Evolutionary conservation across 495 filamentous ascomycete species (phyloP).

Genomic region (Penicillium flavigenum): DNA sequence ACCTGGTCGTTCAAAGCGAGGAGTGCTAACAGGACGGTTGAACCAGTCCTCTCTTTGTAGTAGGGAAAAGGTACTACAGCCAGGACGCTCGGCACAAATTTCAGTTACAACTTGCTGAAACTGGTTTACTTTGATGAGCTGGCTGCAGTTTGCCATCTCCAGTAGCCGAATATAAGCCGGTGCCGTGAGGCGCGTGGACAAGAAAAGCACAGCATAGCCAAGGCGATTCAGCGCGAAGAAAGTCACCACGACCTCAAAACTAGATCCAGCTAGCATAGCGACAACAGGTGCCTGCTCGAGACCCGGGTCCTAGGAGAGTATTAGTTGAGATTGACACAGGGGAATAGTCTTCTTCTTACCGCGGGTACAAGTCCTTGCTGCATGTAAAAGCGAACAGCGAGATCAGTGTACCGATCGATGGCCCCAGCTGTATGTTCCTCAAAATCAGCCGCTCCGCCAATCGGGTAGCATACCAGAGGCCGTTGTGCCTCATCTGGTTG

Average conservation of each 20-base stretch:
- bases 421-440: slow-evolving; percentile 30
- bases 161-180: slow-evolving; percentile 52
- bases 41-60: slow-evolving; percentile 23
- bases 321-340: neutral
- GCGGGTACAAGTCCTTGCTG: slow-evolving; percentile 23
- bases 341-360: slow-evolving; percentile 2
- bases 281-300: slow-evolving; percentile 38
- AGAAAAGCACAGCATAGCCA: slow-evolving; percentile 53
- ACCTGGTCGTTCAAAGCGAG: slow-evolving; percentile 18
- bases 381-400: slow-evolving; percentile 27
- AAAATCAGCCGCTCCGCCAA: slow-evolving; percentile 24
- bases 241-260: slow-evolving; percentile 54
- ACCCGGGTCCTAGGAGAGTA: slow-evolving; percentile 15
- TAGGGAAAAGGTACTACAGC: slow-evolving; percentile 14
- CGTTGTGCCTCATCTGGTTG: slow-evolving; percentile 19
- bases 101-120: slow-evolving; percentile 21
- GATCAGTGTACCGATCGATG: slow-evolving; percentile 29
- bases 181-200: slow-evolving; percentile 56
- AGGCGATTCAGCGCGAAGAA: slow-evolving; percentile 56
- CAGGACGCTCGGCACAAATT: slow-evolving; percentile 19
- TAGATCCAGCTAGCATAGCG: slow-evolving; percentile 51
- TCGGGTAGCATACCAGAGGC: slow-evolving; percentile 29
- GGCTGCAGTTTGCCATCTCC: slow-evolving; percentile 40
- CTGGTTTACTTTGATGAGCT: slow-evolving; percentile 31
- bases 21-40: slow-evolving; percentile 16